Percentiles rank a stretch among this genome's conserved stretches.
Evolutionary conservation across 805 yeast species (phyloP).

Genomic region (Saccharomycopsis javanensis): DNA sequence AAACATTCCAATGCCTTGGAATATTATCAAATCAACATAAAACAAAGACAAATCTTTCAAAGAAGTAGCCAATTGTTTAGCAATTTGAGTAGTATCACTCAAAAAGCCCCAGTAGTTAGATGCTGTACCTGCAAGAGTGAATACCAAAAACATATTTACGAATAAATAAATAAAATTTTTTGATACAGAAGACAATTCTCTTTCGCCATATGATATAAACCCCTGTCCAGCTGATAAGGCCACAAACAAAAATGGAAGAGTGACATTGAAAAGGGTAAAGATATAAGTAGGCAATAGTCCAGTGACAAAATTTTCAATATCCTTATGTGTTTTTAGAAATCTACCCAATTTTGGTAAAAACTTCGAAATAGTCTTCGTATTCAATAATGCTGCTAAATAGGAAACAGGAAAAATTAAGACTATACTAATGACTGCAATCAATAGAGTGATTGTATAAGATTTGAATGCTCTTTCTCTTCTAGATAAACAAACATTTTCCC

Average conservation of each 20-base stretch:
- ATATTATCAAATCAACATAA: constrained; percentile 76
- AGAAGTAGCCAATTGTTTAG: constrained; percentile 76
- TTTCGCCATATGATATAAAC: constrained; percentile 83
- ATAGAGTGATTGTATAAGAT: constrained; percentile 46
- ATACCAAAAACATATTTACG: constrained; percentile 86
- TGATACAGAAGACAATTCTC: constrained; percentile 78
- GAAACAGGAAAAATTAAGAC: constrained; percentile 76
- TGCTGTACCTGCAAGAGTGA: constrained; percentile 90
- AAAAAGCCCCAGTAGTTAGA: constrained; percentile 69
- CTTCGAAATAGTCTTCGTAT: constrained; percentile 64
- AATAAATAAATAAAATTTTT: constrained; percentile 92
- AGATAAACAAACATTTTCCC: constrained; percentile 83
- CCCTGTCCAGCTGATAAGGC: constrained; percentile 82
- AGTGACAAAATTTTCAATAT: constrained; percentile 74
- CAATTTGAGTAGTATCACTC: constrained; percentile 84
- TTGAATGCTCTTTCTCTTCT: constrained; percentile 61
- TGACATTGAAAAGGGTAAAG: constrained; percentile 72
- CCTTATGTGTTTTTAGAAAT: constrained; percentile 48
- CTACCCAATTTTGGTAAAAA: constrained; percentile 79
- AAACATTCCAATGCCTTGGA: constrained; percentile 81
- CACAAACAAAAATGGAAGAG: constrained; percentile 78
- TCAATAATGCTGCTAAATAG: constrained; percentile 73
- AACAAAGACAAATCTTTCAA: constrained; percentile 71
- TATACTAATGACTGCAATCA: constrained; percentile 61
- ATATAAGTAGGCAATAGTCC: constrained; percentile 87